Conservation (phyloP, 2,329 filamentous ascomycete species). For the Colletotrichum noveboracense region DNA sequence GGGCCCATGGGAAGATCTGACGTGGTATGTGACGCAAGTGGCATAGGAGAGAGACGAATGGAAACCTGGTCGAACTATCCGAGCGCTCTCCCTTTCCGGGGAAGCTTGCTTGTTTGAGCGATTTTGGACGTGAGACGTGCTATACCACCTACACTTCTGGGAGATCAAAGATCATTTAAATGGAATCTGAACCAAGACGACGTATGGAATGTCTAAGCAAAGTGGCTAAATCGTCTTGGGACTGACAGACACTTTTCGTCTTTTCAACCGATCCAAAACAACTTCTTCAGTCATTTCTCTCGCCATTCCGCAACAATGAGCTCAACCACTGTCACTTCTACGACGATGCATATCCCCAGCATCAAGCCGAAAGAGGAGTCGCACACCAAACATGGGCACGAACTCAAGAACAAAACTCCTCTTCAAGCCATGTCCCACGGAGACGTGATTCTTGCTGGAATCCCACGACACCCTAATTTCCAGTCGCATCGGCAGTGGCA, state of each 20-base stretch:
- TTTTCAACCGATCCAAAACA: neutral
- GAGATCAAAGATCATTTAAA: neutral
- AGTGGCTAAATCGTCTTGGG: neutral
- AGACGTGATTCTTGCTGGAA: slow-evolving; percentile 31
- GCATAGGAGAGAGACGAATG: neutral
- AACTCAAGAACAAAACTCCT: slow-evolving; percentile 30
- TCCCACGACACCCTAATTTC: slow-evolving; percentile 36
- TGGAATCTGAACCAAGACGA: neutral
- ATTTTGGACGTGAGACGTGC: neutral
- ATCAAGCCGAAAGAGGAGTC: slow-evolving; percentile 22
- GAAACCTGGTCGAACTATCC: neutral
- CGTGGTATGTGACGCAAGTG: neutral
- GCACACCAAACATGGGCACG: slow-evolving; percentile 20
- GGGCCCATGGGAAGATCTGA: neutral
- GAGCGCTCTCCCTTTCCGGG: neutral
- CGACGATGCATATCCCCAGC: neutral
- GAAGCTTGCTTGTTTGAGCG: neutral
- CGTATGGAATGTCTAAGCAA: neutral
- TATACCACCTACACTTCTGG: neutral
- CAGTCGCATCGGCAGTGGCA: slow-evolving; percentile 50
- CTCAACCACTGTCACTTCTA: neutral
- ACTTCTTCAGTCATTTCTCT: neutral
- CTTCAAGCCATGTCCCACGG: slow-evolving; percentile 41
- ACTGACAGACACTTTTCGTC: neutral
- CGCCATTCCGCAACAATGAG: neutral